Evolutionary conservation across 2,329 filamentous ascomycete genomes (phyloP), one percentile per base, ranked within the genome.

Genomic region (Emergomyces africanus): DNA sequence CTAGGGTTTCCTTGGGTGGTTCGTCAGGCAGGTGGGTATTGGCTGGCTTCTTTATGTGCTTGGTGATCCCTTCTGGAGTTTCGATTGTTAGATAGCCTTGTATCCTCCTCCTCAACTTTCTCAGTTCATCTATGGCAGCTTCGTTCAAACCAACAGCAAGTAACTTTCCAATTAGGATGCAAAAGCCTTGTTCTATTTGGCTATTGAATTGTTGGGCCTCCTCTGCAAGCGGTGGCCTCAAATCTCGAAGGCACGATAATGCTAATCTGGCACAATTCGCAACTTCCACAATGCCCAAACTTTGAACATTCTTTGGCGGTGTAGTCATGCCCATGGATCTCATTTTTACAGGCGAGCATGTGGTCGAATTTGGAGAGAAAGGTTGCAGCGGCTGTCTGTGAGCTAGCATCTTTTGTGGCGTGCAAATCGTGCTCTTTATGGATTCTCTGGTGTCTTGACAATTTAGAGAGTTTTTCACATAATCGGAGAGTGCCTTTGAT

Each of bases 401-500:
- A 35, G 48, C 23, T 10, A 61, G 44, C n/a, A 64, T 61, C 35
- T 60, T 63, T 37, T 59, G 54, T 1, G 48, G 55, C 1, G 42
- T 39, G 9, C 23, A 25, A 37, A 39, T n/a, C 23, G 10, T 10
- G 28, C 14, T 54, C 35, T 23, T 54, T 9, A 18, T 15, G 12
- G 28, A 25, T 6, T 51, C 49, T 33, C 46, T 35, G 39, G 37
- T 50, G n/a, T 53, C 46, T 37, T 62, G 60, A 18, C 61, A 61
- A 49, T 67, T 69, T 3, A 61, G 48, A 5, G 59, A 23, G 18
- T 62, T 23, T 49, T 72, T 74, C 15, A 71, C 61, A 23, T 72
- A 70, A 46, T 76, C 74, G 0, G 73, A 74, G 9, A 78, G 68
- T 0, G 71, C 68, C 61, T 75, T 78, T 14, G 77, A 66, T 0